Conservation (phyloP, 805 yeast genomes). For the Yamadazyma philogaea region DNA sequence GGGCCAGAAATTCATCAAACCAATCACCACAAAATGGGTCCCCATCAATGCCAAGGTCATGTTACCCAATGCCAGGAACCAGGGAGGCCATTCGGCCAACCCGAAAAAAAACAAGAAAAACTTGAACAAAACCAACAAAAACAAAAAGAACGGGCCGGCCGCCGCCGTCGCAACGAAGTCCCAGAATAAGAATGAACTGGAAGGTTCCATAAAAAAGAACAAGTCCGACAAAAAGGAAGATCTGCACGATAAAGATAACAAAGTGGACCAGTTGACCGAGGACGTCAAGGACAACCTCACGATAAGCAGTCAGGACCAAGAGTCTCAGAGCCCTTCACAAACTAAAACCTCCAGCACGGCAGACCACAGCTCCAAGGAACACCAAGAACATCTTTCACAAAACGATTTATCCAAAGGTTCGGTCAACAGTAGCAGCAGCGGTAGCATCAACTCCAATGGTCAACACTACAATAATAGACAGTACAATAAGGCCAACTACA, state of each 20-base stretch:
- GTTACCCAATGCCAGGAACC: conserved; percentile 33
- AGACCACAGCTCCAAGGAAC: not conserved
- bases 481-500: conserved; percentile 11
- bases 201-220: not conserved
- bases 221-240: conserved; percentile 3
- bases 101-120: conserved; percentile 19
- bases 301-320: conserved; percentile 5
- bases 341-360: not conserved
- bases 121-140: conserved; percentile 23
- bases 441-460: conserved; percentile 5
- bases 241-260: not conserved
- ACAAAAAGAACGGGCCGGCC: conserved; percentile 4
- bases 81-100: conserved; percentile 19
- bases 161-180: not conserved
- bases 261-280: conserved; percentile 10
- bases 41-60: conserved; percentile 43
- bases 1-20: conserved; percentile 37
- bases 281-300: conserved; percentile 6
- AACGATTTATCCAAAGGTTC: conserved; percentile 9
- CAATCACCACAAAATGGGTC: conserved; percentile 44
- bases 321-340: not conserved
- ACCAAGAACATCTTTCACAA: conserved; percentile 4
- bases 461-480: conserved; percentile 10
- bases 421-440: conserved; percentile 1
- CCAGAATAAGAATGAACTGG: conserved; percentile 2